phyloP scores from a whole-genome alignment of 129 eudicot genomes.

The carrot (Daucus carota) region DH1_v3.0 NC_030382.2:49632001-49632500 shows the following conservation, averaged over 20 bases:
- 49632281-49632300: conserved; percentile 30
- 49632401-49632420: neutral
- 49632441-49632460: neutral
- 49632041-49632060: neutral
- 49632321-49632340: neutral
- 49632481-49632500: neutral
- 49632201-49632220: conserved; percentile 51
- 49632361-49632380: conserved; percentile 11
- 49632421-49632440: neutral
- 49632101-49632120: neutral
- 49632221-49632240: conserved; percentile 86
- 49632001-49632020: neutral
- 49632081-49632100: neutral
- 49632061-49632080: neutral
- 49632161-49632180: neutral
- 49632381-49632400: neutral
- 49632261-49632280: conserved; percentile 38
- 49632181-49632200: neutral
- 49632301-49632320: conserved; percentile 8
- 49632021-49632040: neutral
- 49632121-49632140: no score
- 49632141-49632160: no score
- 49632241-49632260: conserved; percentile 53
- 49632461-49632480: neutral
- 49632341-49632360: conserved; percentile 15